phyloP scores from a whole-genome alignment of 1,284 basidiomycete genomes.

The Puccinia coronata region DNA sequence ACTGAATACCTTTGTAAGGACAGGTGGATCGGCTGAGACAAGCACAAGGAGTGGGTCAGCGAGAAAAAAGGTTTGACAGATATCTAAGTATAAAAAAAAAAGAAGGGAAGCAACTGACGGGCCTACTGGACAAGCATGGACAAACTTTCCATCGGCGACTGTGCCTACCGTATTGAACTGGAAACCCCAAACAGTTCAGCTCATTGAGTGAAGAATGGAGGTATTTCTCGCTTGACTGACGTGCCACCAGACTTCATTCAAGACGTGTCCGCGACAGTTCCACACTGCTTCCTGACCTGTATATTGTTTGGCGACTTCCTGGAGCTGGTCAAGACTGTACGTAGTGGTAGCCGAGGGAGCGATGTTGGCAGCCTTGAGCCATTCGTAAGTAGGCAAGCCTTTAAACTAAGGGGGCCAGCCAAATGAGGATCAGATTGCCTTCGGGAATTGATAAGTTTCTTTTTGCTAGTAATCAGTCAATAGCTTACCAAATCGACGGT shows the following conservation, averaged over 20 bases:
- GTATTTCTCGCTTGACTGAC: not conserved
- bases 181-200: not conserved
- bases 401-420: conserved; percentile 53
- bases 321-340: conserved; percentile 66
- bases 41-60: not conserved
- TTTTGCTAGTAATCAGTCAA: not conserved
- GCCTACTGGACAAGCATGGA: conserved; percentile 40
- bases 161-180: conserved; percentile 38
- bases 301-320: conserved; percentile 53
- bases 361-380: conserved; percentile 71
- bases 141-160: conserved; percentile 26
- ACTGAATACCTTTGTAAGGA: conserved; percentile 41
- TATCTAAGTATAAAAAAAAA: not conserved
- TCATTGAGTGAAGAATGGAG: not conserved
- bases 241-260: conserved; percentile 50
- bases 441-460: not conserved
- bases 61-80: not conserved
- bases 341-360: conserved; percentile 67
- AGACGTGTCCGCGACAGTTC: conserved; percentile 39
- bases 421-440: not conserved
- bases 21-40: conserved; percentile 37
- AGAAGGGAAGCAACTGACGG: conserved; percentile 27
- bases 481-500: conserved; percentile 35
- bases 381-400: conserved; percentile 71
- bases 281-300: conserved; percentile 35